Conservation (phyloP, 257 asterid species). For the Salvia splendens region DNA sequence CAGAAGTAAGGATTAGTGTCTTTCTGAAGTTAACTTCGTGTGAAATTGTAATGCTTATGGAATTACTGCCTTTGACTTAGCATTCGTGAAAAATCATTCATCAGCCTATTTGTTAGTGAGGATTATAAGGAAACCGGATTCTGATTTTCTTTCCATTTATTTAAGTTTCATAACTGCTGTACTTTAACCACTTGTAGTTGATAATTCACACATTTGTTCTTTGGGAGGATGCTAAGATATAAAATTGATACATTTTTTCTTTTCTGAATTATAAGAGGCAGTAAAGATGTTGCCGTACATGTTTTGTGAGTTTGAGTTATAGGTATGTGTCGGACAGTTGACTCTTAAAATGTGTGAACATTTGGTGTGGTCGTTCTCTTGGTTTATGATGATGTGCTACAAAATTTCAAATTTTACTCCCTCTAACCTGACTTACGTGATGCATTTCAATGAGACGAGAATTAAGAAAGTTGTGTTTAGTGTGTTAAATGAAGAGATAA, state of each 20-base stretch:
- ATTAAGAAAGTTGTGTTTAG: no score
- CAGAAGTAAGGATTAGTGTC: not conserved
- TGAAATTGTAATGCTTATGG: conserved; percentile 7
- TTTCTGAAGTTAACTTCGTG: not conserved
- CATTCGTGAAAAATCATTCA: not conserved
- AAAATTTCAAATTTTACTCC: conserved; percentile 8
- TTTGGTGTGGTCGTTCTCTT: conserved; percentile 15
- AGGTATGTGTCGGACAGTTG: conserved; percentile 18
- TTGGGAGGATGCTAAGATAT: conserved; percentile 22
- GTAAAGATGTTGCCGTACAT: conserved; percentile 6
- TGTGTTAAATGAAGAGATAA: no score
- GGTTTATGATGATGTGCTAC: conserved; percentile 23
- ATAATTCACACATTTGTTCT: not conserved
- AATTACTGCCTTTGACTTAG: conserved; percentile 1
- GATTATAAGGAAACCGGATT: conserved; percentile 1
- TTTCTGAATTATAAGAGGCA: not conserved
- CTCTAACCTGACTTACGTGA: no score
- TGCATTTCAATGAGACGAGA: no score
- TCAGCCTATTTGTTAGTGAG: conserved; percentile 13
- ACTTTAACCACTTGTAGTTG: conserved; percentile 22
- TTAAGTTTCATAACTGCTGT: conserved; percentile 3
- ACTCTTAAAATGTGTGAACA: conserved; percentile 18
- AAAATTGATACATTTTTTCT: not conserved
- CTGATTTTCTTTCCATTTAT: conserved; percentile 17
- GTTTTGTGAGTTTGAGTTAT: conserved; percentile 21